phyloP scores from a whole-genome alignment of 306 rosid genomes.

The Casuarina glauca region DNA sequence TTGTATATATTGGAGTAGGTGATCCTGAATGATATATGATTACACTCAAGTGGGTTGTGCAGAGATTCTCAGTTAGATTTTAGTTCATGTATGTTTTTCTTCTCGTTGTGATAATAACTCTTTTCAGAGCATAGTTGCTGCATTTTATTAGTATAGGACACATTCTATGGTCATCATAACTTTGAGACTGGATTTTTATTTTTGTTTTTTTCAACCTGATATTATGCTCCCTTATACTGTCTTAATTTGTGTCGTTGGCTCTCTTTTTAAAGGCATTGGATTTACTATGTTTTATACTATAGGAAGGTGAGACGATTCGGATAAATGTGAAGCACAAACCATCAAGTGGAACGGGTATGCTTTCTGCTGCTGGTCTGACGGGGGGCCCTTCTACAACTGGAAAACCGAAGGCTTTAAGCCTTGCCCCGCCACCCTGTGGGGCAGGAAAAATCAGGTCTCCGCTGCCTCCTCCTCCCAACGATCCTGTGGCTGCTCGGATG shows the following conservation, averaged over 20 bases:
- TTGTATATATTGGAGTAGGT: not conserved
- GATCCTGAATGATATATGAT: not conserved
- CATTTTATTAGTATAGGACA: not conserved
- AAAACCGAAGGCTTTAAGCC: constrained; percentile 67
- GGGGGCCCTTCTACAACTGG: constrained; percentile 40
- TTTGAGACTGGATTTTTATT: not conserved
- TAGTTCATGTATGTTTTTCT: not conserved
- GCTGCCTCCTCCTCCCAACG: constrained; percentile 94
- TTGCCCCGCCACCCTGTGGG: constrained; percentile 88
- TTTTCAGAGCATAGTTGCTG: not conserved
- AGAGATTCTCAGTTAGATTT: not conserved
- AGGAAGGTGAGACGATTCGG: constrained; percentile 99
- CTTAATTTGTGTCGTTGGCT: not conserved
- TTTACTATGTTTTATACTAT: constrained; percentile 16
- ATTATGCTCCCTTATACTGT: not conserved
- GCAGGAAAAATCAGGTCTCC: constrained; percentile 75
- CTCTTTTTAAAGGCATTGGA: constrained; percentile 5
- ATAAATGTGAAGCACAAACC: constrained; percentile 88
- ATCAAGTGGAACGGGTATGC: constrained; percentile 88
- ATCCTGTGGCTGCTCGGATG: constrained; percentile 76
- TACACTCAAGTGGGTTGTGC: not conserved
- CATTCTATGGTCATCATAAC: not conserved
- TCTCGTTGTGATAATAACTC: too few relatives aligned
- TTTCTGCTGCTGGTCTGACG: constrained; percentile 87
- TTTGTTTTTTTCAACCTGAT: not conserved